These are phyloP conservation scores for Fusarium sp. DNA, from an alignment of 2,329 filamentous ascomycete genomes.

Conservation along the genomic window DNA sequence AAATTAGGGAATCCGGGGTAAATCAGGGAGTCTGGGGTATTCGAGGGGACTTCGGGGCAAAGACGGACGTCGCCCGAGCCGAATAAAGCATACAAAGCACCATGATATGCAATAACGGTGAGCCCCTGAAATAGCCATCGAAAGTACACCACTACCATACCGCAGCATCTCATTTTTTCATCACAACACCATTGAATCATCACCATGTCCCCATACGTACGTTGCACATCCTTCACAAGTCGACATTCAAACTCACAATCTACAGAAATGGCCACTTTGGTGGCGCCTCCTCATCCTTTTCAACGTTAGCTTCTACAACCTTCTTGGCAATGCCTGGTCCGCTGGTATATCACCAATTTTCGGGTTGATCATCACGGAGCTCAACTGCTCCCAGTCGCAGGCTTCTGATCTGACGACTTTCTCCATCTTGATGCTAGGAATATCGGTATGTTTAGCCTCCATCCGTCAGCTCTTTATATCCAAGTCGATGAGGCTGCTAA, in stretches of 20 bases:
- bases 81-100: background rate
- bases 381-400: background rate
- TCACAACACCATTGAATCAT: background rate
- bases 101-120: background rate
- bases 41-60: background rate
- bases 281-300: background rate
- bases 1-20: background rate
- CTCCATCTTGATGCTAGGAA: background rate
- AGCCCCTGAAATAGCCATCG: background rate
- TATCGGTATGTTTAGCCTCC: background rate
- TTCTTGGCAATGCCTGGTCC: background rate
- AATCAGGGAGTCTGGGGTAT: background rate
- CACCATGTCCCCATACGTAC: background rate
- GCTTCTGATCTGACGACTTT: background rate
- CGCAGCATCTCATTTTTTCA: background rate
- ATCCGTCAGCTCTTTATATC: background rate
- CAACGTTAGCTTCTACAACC: background rate
- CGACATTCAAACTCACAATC: background rate
- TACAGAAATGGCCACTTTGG: background rate
- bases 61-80: background rate
- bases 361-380: background rate
- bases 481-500: no score
- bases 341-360: background rate
- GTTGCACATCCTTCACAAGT: background rate
- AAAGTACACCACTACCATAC: background rate